phyloP scores from a whole-genome alignment of 2,329 filamentous ascomycete genomes.

The Pseudodiploospora longispora region DNA sequence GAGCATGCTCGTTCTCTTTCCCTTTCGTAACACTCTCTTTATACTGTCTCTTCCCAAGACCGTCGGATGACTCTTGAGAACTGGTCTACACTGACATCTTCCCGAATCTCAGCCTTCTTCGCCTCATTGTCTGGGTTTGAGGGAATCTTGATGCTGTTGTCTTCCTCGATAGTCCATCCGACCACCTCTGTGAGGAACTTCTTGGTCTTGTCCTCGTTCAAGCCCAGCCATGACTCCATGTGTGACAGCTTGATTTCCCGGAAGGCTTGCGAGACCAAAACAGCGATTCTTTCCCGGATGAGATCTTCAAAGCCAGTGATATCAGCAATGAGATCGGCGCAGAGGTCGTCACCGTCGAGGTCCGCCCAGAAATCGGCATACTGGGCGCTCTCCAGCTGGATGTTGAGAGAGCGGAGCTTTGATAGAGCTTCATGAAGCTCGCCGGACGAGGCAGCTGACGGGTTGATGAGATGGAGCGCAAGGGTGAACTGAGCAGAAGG shows the following conservation, averaged over 20 bases:
- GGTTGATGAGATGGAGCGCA: conserved; percentile 85
- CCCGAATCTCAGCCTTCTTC: conserved; percentile 87
- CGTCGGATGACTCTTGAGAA: conserved; percentile 73
- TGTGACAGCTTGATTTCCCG: conserved; percentile 61
- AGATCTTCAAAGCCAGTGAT: conserved; percentile 92
- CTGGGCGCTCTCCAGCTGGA: conserved; percentile 80
- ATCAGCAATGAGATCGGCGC: conserved; percentile 90
- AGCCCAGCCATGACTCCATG: conserved; percentile 68
- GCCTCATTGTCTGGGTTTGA: conserved; percentile 97
- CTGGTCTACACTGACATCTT: conserved; percentile 89
- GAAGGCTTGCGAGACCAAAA: conserved; percentile 74
- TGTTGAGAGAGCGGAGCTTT: conserved; percentile 78
- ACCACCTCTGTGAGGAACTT: conserved; percentile 81
- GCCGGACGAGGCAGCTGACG: conserved; percentile 56
- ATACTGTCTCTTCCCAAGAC: conserved; percentile 66
- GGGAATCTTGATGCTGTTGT: conserved; percentile 64
- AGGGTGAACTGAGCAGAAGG: conserved; percentile 92
- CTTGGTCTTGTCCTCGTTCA: conserved; percentile 57
- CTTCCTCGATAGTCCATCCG: conserved; percentile 72
- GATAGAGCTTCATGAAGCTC: conserved; percentile 84
- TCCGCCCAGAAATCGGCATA: conserved; percentile 92
- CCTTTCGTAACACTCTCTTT: conserved; percentile 8
- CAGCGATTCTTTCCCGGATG: conserved; percentile 81
- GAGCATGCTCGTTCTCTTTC: conserved; percentile 8
- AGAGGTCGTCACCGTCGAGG: conserved; percentile 87